Conservation (phyloP, 1,284 basidiomycete genomes). For the Phlebopus sp. region DNA sequence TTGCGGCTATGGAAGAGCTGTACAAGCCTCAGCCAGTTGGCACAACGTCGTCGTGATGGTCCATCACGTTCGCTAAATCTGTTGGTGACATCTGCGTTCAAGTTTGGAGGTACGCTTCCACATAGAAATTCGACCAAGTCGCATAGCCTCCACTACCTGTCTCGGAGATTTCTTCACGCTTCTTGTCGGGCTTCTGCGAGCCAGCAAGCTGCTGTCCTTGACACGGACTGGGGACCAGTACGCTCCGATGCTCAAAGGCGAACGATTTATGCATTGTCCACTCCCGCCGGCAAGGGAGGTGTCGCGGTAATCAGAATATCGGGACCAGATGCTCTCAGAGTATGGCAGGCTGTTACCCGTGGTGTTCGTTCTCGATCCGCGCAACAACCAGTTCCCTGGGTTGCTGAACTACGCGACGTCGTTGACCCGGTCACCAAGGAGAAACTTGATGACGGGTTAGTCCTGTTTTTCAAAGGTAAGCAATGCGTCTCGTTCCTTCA, state of each 20-base stretch:
- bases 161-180: constrained; percentile 9
- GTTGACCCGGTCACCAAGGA: constrained; percentile 62
- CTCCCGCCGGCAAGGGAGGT: constrained; percentile 79
- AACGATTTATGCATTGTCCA: constrained; percentile 87
- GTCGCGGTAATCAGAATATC: constrained; percentile 81
- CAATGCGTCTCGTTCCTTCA: constrained; percentile 1
- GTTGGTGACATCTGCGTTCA: constrained; percentile 7
- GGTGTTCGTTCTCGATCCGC: constrained; percentile 1
- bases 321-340: constrained; percentile 62
- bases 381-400: constrained; percentile 57
- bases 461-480: constrained; percentile 77
- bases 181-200: not conserved
- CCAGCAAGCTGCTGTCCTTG: not conserved
- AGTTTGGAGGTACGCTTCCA: constrained; percentile 19
- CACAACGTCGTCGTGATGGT: constrained; percentile 1
- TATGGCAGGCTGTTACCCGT: constrained; percentile 54
- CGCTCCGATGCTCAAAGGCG: constrained; percentile 58
- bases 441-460: constrained; percentile 75
- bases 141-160: constrained; percentile 19
- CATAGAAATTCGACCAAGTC: constrained; percentile 22
- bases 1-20: constrained; percentile 19
- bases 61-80: constrained; percentile 7
- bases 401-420: constrained; percentile 67
- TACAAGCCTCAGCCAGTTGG: constrained; percentile 5
- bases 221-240: constrained; percentile 11